These are phyloP conservation scores for Phytophthora rubi DNA, from an alignment of 352 stramenopile genomes.

Conservation along the genomic window DNA sequence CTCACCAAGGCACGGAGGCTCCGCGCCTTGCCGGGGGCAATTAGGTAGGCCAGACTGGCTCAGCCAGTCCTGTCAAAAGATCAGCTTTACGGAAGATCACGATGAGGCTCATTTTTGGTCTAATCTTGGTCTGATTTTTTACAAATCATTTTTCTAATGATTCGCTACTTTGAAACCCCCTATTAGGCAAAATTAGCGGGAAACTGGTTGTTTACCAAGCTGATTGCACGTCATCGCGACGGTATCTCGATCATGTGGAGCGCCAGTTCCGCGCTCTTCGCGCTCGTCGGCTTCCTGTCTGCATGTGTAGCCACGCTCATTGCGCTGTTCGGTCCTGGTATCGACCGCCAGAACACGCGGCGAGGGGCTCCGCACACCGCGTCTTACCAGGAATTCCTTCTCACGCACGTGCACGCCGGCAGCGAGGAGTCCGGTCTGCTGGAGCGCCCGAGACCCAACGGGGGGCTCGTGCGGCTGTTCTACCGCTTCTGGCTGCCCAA, in stretches of 20 bases:
- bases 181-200: too few species aligned
- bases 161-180: too few species aligned
- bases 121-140: too few species aligned
- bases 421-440: constrained; percentile 63
- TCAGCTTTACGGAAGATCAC: too few species aligned
- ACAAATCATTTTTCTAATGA: too few species aligned
- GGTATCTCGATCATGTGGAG: constrained; percentile 29
- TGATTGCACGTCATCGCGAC: neutral
- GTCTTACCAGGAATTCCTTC: constrained; percentile 62
- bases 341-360: constrained; percentile 57
- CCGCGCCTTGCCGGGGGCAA: too few species aligned
- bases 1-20: too few species aligned
- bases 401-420: constrained; percentile 48
- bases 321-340: constrained; percentile 61
- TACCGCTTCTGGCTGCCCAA: constrained; percentile 76
- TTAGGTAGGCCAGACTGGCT: too few species aligned
- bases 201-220: too few species aligned
- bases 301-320: constrained; percentile 34
- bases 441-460: constrained; percentile 42
- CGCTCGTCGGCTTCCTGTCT: constrained; percentile 23
- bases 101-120: too few species aligned
- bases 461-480: constrained; percentile 60
- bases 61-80: too few species aligned
- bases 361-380: constrained; percentile 43
- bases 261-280: constrained; percentile 9